Evolutionary conservation across 2,329 filamentous ascomycete species (phyloP).

Genomic region (Pseudocercospora musae): DNA sequence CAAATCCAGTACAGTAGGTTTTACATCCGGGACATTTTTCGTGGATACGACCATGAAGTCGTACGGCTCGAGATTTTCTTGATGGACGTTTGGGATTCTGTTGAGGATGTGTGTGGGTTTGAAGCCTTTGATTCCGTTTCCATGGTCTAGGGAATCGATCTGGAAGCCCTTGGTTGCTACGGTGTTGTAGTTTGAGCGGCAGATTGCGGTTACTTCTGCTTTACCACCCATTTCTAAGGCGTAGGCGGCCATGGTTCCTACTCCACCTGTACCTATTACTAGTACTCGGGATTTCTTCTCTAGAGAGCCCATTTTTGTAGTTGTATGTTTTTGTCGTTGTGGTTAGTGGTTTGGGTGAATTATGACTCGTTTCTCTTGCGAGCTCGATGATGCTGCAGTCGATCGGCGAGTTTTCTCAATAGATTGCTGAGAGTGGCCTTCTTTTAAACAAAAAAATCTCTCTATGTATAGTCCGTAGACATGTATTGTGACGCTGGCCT

Average conservation of each 20-base stretch:
- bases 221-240: conserved; percentile 51
- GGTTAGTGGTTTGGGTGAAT: not conserved
- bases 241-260: conserved; percentile 56
- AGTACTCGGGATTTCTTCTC: conserved; percentile 44
- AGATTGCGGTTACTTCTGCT: conserved; percentile 53
- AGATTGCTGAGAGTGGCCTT: not conserved
- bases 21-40: conserved; percentile 57
- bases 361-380: not conserved
- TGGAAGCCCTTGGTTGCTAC: conserved; percentile 50
- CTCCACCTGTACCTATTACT: conserved; percentile 54
- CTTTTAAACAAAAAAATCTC: no score
- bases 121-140: conserved; percentile 37
- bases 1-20: conserved; percentile 48
- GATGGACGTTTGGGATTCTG: conserved; percentile 46
- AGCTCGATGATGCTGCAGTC: not conserved
- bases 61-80: conserved; percentile 36
- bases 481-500: not conserved
- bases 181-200: conserved; percentile 55
- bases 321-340: not conserved
- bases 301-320: conserved; percentile 11
- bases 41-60: conserved; percentile 58
- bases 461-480: not conserved
- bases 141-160: conserved; percentile 57
- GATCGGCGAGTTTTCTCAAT: not conserved
- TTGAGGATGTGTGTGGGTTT: conserved; percentile 42